phyloP scores from a whole-genome alignment of 2,329 filamentous ascomycete species.

The Boeremia exigua region DNA sequence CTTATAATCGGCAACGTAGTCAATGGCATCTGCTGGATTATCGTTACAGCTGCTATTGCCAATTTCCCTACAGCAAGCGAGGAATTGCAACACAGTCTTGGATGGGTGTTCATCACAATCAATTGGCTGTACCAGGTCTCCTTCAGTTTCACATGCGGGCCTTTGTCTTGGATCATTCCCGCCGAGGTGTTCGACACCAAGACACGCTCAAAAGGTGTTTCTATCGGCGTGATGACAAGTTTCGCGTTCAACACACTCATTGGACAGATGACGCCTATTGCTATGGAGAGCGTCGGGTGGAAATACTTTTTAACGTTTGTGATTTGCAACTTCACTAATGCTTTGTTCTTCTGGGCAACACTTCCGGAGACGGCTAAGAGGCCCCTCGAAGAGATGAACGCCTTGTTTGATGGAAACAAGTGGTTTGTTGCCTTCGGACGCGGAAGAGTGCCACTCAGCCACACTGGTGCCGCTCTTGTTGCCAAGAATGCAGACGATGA shows the following conservation, averaged over 20 bases:
- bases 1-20: conserved; percentile 74
- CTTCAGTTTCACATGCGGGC: conserved; percentile 74
- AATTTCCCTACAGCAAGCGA: conserved; percentile 65
- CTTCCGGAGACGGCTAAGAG: conserved; percentile 70
- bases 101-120: conserved; percentile 70
- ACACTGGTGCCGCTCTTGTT: too few relatives aligned
- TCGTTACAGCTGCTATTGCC: conserved; percentile 64
- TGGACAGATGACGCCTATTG: conserved; percentile 69
- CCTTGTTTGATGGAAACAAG: too few relatives aligned
- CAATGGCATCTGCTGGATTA: conserved; percentile 75
- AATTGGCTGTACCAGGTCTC: conserved; percentile 85
- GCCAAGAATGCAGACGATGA: too few relatives aligned
- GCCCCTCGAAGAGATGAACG: conserved; percentile 71
- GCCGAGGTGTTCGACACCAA: conserved; percentile 80
- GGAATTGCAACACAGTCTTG: conserved; percentile 66
- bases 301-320: conserved; percentile 67
- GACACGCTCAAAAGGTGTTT: conserved; percentile 76
- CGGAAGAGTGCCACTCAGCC: too few relatives aligned
- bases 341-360: conserved; percentile 63
- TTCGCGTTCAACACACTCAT: conserved; percentile 83
- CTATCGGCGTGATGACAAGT: conserved; percentile 73
- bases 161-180: conserved; percentile 68
- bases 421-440: too few relatives aligned
- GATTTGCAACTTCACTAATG: conserved; percentile 71
- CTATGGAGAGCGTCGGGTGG: conserved; percentile 63